Base-by-base conservation (phyloP, 208 protist species). In the Jaenimonas drosophilae region DNA sequence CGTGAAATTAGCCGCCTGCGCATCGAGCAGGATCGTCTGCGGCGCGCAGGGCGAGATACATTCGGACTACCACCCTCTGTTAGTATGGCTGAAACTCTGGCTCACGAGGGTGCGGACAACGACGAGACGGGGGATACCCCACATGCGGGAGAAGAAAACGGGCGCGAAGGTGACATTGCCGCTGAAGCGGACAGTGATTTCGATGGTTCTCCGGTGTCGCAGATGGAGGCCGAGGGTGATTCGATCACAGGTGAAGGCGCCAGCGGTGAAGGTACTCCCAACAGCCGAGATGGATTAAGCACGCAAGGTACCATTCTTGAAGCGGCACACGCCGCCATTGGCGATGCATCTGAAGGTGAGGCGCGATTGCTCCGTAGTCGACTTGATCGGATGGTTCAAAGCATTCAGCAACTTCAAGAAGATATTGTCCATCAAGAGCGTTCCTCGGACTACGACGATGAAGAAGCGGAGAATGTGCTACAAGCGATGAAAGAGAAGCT, bases 1-100 rank as follows among this genome's bases (percentile, higher is more conserved):
- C 64, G 75, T 28, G 64, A 87, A 26, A 79, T 94, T 28, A 76
- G 59, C 16, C 72, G 64, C n/a, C 69, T 90, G 19, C 77, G 85
- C n/a, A 19, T 74, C n/a, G 79, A 88, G 64, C 85, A 90, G 53
- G 85, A 94, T 46, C 80, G 76, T 29, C 68, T 94, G 28, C 80
- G 81, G 29, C 67, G 76, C 45, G 49, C 63, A 9, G 81, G 85
- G 20, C 49, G 64, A 31, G 70, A 80, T 44, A 48, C 65, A 20
- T 58, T 89, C 28, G 77, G 73, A 11, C 46, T 93, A 19, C 80
- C 80, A 0, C 25, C 59, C 16, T 80, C 64, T 21, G 53, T 93
- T 23, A 93, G 80, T 56, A 70, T 93, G 36, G 80, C 80, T 30
- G 71, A 89, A 45, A 70, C 80, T 1, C 67, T 93, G 7, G 74